Base-by-base conservation (phyloP, 305 asterid species). In the Solanum hybrid region DNA sequence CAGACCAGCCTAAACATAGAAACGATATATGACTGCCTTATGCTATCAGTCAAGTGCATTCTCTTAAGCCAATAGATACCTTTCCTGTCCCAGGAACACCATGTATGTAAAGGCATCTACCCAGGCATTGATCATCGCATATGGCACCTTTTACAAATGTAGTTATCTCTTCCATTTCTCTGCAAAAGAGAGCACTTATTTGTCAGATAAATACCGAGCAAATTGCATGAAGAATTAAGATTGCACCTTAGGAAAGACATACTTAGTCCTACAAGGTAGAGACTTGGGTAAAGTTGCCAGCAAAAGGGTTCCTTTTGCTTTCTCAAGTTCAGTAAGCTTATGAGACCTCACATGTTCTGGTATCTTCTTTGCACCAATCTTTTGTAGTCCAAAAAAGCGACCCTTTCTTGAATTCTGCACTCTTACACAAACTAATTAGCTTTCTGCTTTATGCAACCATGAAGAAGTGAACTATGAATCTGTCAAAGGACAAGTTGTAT, bases 11-110 rank as follows among this genome's bases (percentile, higher is more conserved):
- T 34, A 89, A 82, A 85, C 24, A 37, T 79, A 60, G 64, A 69
- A 40, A 34, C n/a, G 22, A 66, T 36, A 81, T 17, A 42, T 27
- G 37, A 15, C 86, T 26, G 36, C 26, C 86, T 40, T 26, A 45
- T 3, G 24, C 29, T 81, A 81, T 81, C 71, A 45, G 19, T 17
- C 87, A 29, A 51, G 73, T 3, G 29, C 34, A 45, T 82, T 45
- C 73, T 82, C 37, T 22, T 88, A 82, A 71, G 86, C 82, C 66
- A 86, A 38, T 19, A 87, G 72, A 81, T 92, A 97, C 99, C 98
- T 97, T 97, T 93, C 99, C 99, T 89, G 99, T 97, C 89, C 99
- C 99, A 79, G 99, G 99, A 91, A 96, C 99, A 89, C 99, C 99
- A 90, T 97, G 98, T 92, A 97, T 91, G 93, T 97, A 97, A 84